These are phyloP conservation scores for Fomitopsis pulvina DNA, from an alignment of 768 basidiomycete species.

Conservation along the genomic window DNA sequence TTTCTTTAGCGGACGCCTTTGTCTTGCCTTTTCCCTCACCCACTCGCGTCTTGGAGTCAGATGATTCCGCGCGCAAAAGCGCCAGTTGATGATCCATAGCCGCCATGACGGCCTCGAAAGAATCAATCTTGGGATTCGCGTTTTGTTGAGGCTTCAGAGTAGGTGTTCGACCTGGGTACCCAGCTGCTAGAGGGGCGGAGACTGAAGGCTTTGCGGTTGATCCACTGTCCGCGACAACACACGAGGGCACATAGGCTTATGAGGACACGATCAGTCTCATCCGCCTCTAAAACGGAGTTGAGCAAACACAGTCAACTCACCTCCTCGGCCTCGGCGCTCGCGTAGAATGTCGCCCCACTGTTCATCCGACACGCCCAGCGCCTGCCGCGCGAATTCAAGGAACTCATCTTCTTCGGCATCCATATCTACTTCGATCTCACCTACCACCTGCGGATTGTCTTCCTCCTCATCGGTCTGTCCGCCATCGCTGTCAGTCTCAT, in stretches of 20 bases:
- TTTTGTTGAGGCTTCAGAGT: conserved; percentile 33
- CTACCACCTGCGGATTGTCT: conserved; percentile 77
- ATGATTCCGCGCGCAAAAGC: conserved; percentile 29
- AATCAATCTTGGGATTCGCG: conserved; percentile 70
- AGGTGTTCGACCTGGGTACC: conserved; percentile 8
- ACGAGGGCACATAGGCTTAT: conserved; percentile 21
- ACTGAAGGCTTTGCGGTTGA: not conserved
- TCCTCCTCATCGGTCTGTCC: conserved; percentile 56
- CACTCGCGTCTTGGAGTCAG: conserved; percentile 11
- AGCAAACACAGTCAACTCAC: conserved; percentile 37
- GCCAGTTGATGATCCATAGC: conserved; percentile 87
- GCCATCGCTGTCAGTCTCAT: conserved; percentile 63
- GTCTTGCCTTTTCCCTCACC: conserved; percentile 43
- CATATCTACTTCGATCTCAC: conserved; percentile 88
- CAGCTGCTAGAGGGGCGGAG: not conserved
- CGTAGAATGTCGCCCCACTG: conserved; percentile 84
- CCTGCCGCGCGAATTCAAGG: conserved; percentile 88
- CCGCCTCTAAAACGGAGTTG: not conserved
- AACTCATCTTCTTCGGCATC: conserved; percentile 92
- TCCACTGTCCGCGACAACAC: conserved; percentile 9
- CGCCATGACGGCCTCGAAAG: conserved; percentile 94
- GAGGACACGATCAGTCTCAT: not conserved
- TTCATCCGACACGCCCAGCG: conserved; percentile 82
- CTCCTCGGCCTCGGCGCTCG: conserved; percentile 74
- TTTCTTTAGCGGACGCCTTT: conserved; percentile 36